A percentile compares a stretch with the other conserved stretches of the same genome.
phyloP scores from a whole-genome alignment of 192 early-diverging fungal species.

The Phycomyces nitens region DNA sequence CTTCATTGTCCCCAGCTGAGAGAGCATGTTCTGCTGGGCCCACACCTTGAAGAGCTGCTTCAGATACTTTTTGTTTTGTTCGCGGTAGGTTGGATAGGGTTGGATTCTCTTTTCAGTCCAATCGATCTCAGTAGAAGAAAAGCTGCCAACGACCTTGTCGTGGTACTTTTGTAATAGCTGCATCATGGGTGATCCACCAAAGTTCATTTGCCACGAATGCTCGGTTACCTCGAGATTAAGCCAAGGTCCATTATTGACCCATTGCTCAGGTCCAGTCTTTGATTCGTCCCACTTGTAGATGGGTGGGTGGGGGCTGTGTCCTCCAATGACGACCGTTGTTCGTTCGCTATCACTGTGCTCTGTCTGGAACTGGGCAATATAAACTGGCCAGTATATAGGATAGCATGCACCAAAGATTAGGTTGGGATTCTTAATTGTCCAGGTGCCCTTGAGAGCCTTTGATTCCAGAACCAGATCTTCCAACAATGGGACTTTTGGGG shows the following conservation, averaged over 20 bases:
- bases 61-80: slow-evolving; percentile 31
- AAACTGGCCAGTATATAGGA: slow-evolving; percentile 35
- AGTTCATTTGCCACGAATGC: slow-evolving; percentile 16
- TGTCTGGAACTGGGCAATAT: slow-evolving; percentile 25
- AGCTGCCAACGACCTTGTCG: slow-evolving; percentile 10
- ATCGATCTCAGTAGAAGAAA: not conserved
- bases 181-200: not conserved
- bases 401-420: slow-evolving; percentile 24
- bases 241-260: slow-evolving; percentile 33
- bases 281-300: slow-evolving; percentile 23
- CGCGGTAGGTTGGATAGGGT: slow-evolving; percentile 7
- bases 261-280: slow-evolving; percentile 7
- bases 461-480: not conserved
- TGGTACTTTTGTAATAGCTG: slow-evolving; percentile 8
- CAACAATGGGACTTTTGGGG: not conserved
- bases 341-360: not conserved
- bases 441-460: not conserved
- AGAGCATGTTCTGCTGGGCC: slow-evolving; percentile 25
- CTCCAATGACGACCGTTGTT: slow-evolving; percentile 24
- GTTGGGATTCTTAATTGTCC: not conserved
- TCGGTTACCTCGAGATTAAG: slow-evolving; percentile 26
- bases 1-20: slow-evolving; percentile 5
- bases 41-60: slow-evolving; percentile 25
- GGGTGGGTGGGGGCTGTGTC: slow-evolving; percentile 21
- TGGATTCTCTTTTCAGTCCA: slow-evolving; percentile 32